A percentile compares a stretch with the other conserved stretches of the same genome.
These are phyloP conservation scores for Citrus trifoliata DNA, from an alignment of 345 rosid species.

Conservation along the genomic window DNA sequence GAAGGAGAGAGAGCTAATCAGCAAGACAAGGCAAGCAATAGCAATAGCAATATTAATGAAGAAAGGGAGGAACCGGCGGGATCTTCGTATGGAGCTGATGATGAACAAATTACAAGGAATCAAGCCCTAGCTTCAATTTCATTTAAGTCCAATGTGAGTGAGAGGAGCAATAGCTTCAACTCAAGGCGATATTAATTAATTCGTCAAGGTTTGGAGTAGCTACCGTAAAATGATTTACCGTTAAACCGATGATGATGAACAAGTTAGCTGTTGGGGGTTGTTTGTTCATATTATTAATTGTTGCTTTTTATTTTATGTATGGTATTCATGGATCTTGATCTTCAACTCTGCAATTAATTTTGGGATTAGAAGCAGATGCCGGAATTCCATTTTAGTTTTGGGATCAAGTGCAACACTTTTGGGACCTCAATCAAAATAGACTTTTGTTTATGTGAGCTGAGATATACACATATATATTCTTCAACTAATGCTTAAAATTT, in stretches of 20 bases:
- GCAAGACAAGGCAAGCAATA: slow-evolving; percentile 9
- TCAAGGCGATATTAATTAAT: slow-evolving; percentile 7
- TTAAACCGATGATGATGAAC: not conserved
- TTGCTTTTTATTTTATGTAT: not conserved
- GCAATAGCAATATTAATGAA: slow-evolving; percentile 2
- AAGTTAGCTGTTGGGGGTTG: not conserved
- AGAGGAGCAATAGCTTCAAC: slow-evolving; percentile 2
- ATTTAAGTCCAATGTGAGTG: not conserved
- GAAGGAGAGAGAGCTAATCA: slow-evolving; percentile 25
- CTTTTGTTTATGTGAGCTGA: not conserved
- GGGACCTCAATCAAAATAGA: not conserved
- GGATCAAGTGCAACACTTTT: not conserved
- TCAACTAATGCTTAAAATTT: not conserved
- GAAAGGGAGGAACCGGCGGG: slow-evolving; percentile 3
- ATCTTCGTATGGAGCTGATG: not conserved
- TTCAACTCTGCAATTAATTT: slow-evolving; percentile 1
- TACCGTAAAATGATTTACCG: not conserved
- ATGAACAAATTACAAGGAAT: not conserved
- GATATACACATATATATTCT: not conserved
- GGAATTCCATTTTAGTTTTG: not conserved
- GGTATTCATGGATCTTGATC: not conserved
- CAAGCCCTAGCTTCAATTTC: not conserved
- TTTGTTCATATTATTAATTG: not conserved
- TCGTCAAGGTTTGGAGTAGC: not conserved
- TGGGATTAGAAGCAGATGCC: no score